phyloP scores from a whole-genome alignment of 73 alveolate genomes.

The Tetrahymena borealis region DNA sequence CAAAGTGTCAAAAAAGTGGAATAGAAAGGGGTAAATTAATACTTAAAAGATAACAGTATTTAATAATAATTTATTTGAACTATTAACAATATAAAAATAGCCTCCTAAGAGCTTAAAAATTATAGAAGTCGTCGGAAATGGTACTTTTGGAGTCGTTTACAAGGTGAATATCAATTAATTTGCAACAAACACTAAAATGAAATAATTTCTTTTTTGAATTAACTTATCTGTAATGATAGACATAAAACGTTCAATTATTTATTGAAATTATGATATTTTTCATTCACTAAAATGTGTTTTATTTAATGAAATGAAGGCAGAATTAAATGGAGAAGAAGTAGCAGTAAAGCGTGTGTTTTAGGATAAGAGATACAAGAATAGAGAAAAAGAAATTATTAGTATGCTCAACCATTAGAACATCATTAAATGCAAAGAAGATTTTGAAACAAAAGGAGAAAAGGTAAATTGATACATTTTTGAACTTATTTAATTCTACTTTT shows the following conservation, averaged over 20 bases:
- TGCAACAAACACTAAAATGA: no score
- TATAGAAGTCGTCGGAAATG: constrained; percentile 76
- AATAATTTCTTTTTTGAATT: no score
- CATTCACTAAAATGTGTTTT: no score
- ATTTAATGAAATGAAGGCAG: constrained; percentile 28
- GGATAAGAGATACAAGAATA: constrained; percentile 84
- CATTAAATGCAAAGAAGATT: constrained; percentile 69
- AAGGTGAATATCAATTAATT: constrained; percentile 4
- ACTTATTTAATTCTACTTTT: no score
- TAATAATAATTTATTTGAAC: no score
- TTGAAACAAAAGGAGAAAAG: constrained; percentile 82
- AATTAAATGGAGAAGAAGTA: constrained; percentile 70
- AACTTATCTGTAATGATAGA: no score
- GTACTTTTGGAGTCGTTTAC: constrained; percentile 88
- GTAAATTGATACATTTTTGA: constrained; percentile 26
- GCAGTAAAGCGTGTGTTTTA: constrained; percentile 79
- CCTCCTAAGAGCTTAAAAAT: constrained; percentile 21
- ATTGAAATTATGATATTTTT: no score
- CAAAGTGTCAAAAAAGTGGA: background rate
- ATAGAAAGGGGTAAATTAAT: background rate
- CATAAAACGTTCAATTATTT: no score
- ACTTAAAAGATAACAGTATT: no score
- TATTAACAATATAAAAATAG: background rate
- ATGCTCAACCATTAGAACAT: constrained; percentile 83
- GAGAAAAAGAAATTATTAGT: constrained; percentile 81